Conservation (phyloP, 495 filamentous ascomycete genomes). For the Trichoderma orchidacearum region DNA sequence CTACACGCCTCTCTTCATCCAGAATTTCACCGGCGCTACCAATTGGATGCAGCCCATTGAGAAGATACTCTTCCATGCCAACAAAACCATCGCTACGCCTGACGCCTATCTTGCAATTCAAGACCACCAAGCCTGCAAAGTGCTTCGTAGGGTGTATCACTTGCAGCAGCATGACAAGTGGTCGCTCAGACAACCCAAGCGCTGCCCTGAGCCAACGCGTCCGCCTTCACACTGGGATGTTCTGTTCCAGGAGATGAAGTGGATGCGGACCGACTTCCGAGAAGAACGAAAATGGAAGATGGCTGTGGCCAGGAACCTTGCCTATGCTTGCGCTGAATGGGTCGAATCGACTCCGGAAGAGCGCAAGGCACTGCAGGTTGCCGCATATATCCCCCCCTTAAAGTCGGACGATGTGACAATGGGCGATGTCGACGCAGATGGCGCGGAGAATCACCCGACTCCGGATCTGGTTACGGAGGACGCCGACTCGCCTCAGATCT, state of each 20-base stretch:
- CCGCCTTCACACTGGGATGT: constrained; percentile 71
- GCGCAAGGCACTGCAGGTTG: constrained; percentile 51
- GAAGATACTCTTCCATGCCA: constrained; percentile 55
- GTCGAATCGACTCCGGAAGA: constrained; percentile 47
- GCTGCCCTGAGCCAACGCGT: constrained; percentile 61
- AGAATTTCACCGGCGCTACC: constrained; percentile 48
- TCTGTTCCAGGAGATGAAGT: constrained; percentile 80
- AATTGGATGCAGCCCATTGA: constrained; percentile 48
- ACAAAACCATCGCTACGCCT: constrained; percentile 69
- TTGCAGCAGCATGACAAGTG: constrained; percentile 80
- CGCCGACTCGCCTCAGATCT: constrained; percentile 32
- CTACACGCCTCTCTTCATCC: constrained; percentile 66
- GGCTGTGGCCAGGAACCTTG: constrained; percentile 60
- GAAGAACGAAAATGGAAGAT: constrained; percentile 93
- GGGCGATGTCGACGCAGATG: constrained; percentile 9
- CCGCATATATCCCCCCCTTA: constrained; percentile 29
- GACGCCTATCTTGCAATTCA: constrained; percentile 64
- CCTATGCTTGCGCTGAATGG: constrained; percentile 71
- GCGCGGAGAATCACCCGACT: constrained; percentile 35
- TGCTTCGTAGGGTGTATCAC: constrained; percentile 72
- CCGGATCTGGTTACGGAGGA: constrained; percentile 57
- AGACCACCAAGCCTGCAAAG: constrained; percentile 72
- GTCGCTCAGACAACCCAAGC: constrained; percentile 78
- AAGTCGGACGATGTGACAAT: constrained; percentile 13
- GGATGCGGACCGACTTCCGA: constrained; percentile 92